These are phyloP conservation scores for carrot (Daucus carota) DNA, from an alignment of 129 eudicot species.

Conservation along the genomic window DNA sequence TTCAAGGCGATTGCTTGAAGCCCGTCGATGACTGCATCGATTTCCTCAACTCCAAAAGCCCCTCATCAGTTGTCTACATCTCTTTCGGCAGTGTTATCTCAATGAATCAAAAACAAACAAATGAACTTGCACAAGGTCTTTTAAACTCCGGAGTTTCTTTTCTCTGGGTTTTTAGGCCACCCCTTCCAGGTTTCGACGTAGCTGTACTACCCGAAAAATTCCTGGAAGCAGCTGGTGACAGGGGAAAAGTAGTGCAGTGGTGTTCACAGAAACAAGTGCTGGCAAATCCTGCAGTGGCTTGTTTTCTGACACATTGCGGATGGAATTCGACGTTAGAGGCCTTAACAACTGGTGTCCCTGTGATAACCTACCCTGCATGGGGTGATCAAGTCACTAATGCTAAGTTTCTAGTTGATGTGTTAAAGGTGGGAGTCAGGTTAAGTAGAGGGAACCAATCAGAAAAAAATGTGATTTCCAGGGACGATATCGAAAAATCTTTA, in stretches of 20 bases:
- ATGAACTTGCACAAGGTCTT: conserved; percentile 59
- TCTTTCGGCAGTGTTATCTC: conserved; percentile 67
- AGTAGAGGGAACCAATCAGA: conserved; percentile 58
- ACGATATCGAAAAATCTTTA: conserved; percentile 50
- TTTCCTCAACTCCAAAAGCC: conserved; percentile 52
- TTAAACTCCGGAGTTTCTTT: conserved; percentile 43
- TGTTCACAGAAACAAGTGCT: conserved; percentile 62
- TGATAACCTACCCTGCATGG: conserved; percentile 77
- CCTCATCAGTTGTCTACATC: conserved; percentile 62
- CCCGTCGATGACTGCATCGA: conserved; percentile 42
- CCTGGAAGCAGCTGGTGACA: conserved; percentile 41
- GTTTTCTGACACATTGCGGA: conserved; percentile 77
- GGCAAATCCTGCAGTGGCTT: conserved; percentile 50
- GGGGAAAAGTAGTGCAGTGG: conserved; percentile 61
- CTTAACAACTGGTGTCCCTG: conserved; percentile 64
- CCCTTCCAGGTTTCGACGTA: not conserved
- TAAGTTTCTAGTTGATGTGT: conserved; percentile 61
- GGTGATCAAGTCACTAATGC: conserved; percentile 94
- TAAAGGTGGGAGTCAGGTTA: conserved; percentile 54
- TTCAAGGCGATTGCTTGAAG: conserved; percentile 42
- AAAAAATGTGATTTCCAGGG: conserved; percentile 32
- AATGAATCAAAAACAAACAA: conserved; percentile 49
- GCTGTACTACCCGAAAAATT: conserved; percentile 40
- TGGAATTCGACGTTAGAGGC: conserved; percentile 90
- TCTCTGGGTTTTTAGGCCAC: conserved; percentile 49